Evolutionary conservation across 345 rosid genomes (phyloP).

Genomic region (Sonneratia caseolaris): DNA sequence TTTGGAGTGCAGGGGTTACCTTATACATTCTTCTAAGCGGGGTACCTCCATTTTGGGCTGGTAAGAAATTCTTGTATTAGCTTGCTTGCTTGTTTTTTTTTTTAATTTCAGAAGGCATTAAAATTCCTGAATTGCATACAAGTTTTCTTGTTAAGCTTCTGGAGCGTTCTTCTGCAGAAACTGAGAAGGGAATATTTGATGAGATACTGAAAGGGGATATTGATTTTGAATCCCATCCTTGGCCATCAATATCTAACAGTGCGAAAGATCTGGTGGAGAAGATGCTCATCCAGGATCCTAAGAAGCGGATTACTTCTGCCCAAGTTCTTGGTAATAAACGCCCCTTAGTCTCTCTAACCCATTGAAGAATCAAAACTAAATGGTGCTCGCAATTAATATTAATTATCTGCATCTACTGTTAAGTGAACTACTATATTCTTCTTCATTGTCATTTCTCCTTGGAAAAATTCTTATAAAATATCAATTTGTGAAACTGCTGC

Average conservation of each 20-base stretch:
- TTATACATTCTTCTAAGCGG: conserved; percentile 83
- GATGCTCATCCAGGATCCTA: conserved; percentile 74
- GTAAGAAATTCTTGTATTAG: conserved; percentile 25
- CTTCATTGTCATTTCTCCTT: not conserved
- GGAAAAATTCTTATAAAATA: too few relatives aligned
- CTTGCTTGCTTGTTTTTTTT: not conserved
- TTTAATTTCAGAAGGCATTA: not conserved
- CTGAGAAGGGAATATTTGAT: conserved; percentile 75
- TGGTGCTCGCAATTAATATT: too few relatives aligned
- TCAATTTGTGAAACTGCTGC: not conserved
- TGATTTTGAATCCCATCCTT: conserved; percentile 65
- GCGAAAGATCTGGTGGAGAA: conserved; percentile 84
- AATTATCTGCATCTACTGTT: not conserved
- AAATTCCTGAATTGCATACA: too few relatives aligned
- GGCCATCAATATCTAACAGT: conserved; percentile 76
- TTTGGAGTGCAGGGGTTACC: conserved; percentile 94
- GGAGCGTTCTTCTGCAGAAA: conserved; percentile 34
- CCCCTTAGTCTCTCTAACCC: not conserved
- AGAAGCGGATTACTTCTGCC: conserved; percentile 59
- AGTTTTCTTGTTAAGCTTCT: not conserved
- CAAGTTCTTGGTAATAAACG: conserved; percentile 68
- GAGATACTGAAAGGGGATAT: conserved; percentile 62
- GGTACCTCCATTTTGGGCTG: conserved; percentile 96
- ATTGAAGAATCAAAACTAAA: not conserved
- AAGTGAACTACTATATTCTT: not conserved